Percentiles rank a stretch among this genome's conserved stretches.
phyloP scores from a whole-genome alignment of 345 rosid genomes.

The Orychophragmus violaceus region DNA sequence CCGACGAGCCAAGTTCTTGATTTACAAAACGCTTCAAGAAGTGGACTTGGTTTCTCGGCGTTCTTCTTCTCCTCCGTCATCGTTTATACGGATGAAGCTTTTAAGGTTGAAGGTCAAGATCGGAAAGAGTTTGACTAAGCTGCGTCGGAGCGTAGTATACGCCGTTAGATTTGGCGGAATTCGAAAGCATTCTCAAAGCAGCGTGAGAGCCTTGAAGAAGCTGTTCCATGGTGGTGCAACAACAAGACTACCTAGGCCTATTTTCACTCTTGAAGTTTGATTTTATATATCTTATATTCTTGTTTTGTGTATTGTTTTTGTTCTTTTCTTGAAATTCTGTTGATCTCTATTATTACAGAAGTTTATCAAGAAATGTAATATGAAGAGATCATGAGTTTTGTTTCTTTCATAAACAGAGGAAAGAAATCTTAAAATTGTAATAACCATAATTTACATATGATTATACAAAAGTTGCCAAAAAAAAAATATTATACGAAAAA shows the following conservation, averaged over 20 bases:
- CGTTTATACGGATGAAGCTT: constrained; percentile 51
- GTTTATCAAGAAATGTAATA: constrained; percentile 15
- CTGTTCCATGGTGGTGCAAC: constrained; percentile 30
- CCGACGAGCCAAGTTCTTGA: constrained; percentile 76
- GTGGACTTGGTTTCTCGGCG: constrained; percentile 34
- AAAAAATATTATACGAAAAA: too few species aligned
- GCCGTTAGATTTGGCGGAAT: constrained; percentile 22
- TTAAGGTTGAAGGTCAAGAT: constrained; percentile 51
- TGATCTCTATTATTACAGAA: constrained; percentile 10
- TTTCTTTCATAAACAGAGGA: background rate
- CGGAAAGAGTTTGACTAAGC: constrained; percentile 50
- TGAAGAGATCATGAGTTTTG: constrained; percentile 8
- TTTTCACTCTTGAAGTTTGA: constrained; percentile 32
- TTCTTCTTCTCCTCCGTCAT: constrained; percentile 19
- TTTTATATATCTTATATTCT: background rate
- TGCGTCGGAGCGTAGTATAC: constrained; percentile 17
- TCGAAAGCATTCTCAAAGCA: constrained; percentile 18
- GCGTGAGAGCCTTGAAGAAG: constrained; percentile 20
- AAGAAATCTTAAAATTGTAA: background rate
- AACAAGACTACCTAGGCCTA: constrained; percentile 32
- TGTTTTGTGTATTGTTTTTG: constrained; percentile 4
- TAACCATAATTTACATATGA: background rate
- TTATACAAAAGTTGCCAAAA: background rate
- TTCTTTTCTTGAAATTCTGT: background rate
- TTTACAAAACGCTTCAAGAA: constrained; percentile 55